These are phyloP conservation scores for Isoetes taiwanensis DNA, from an alignment of 75 land plant species.

Conservation along the genomic window DNA sequence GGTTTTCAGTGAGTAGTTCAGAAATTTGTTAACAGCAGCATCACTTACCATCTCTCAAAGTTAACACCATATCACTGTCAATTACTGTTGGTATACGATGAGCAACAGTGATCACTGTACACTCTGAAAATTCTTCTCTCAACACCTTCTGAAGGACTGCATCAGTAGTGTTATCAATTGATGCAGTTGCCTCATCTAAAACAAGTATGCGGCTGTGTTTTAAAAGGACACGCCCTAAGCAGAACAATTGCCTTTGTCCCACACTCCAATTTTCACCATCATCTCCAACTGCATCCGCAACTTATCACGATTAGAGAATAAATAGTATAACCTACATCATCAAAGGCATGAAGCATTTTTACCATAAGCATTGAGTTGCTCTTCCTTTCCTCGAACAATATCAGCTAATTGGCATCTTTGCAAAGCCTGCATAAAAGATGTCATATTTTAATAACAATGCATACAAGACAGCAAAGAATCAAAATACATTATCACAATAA, in stretches of 20 bases:
- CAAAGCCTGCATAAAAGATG: conserved; percentile 61
- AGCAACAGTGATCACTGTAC: conserved; percentile 78
- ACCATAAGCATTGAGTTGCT: conserved; percentile 20
- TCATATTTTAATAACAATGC: no score
- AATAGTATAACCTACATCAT: no score
- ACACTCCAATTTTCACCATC: conserved; percentile 92
- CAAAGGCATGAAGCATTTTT: no score
- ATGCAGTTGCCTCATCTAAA: conserved; percentile 92
- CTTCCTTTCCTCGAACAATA: conserved; percentile 16
- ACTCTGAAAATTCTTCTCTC: conserved; percentile 48
- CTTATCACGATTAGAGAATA: no score
- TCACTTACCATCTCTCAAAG: conserved; percentile 67
- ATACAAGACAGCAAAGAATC: no score
- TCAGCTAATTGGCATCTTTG: conserved; percentile 86
- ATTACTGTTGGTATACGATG: conserved; percentile 81
- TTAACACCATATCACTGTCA: conserved; percentile 83
- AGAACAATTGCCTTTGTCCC: conserved; percentile 92
- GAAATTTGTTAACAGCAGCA: no score
- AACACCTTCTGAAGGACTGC: conserved; percentile 54
- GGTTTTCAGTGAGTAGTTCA: no score
- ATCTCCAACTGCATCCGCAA: conserved; percentile 56
- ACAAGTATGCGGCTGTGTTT: conserved; percentile 55
- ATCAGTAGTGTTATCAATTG: conserved; percentile 79
- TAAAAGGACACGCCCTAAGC: conserved; percentile 73
- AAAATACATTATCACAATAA: no score